Evolutionary conservation across 108 stramenopile genomes (phyloP), one percentile per base, ranked within the genome.

Genomic region (Skeletonema tropicum): DNA sequence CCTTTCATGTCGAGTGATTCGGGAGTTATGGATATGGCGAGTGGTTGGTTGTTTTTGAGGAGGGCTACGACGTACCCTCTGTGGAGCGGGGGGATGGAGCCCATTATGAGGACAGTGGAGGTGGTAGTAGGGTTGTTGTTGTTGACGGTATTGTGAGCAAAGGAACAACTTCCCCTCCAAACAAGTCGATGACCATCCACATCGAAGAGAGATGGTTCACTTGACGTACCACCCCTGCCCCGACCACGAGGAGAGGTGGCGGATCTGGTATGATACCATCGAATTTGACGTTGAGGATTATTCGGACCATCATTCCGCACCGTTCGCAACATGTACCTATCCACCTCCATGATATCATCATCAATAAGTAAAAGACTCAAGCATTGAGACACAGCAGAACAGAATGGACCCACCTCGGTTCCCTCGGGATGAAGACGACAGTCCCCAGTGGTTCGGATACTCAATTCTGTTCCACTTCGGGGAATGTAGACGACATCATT

Each of bases 261-360:
- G 25, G 64, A 69, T 30, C 63, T 71, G 26, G 79, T 80, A 29
- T 80, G 79, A 57, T 67, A 80, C 79, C 79, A 80, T 31, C 73
- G 69, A 31, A 80, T 68, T 66, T 74, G 72, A 31, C 79, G 79
- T 13, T 74, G 52, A 23, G 52, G 55, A 45, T 46, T 49, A 45
- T 46, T 49, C 9, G 57, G 59, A 26, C 36, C 58, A 9, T 41
- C 45, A 35, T 19, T 68, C 29, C 59, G 66, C 17, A 74, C 68
- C 35, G 79, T 80, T 23, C 79, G 73, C 3, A 80, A 41, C 79
- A 80, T 80, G 55, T 80, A 80, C 57, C 79, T 60, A 74, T 80
- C 79, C 10, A 80, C 79, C 70, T 80, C 79, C 79, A 80, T 80
- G 38, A 68, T 68, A 17, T 80, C 79, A 49, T 80, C 73, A 64